Percentiles rank a stretch among this genome's conserved stretches.
Evolutionary conservation across 768 basidiomycete genomes (phyloP).

Genomic region (Kwoniella bestiolae): DNA sequence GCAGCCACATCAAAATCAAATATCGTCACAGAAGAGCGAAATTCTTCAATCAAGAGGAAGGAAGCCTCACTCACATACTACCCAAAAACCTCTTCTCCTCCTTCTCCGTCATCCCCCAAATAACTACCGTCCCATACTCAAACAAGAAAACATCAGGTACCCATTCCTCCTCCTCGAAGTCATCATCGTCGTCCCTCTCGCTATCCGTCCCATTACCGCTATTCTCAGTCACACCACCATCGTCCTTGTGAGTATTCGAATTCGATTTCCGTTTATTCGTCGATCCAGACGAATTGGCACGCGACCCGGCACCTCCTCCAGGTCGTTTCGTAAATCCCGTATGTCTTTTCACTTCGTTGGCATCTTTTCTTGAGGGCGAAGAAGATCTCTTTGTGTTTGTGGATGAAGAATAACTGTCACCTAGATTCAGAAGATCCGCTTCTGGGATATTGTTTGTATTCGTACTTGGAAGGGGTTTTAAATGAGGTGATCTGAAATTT

Average conservation of each 20-base stretch:
- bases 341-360: conserved; percentile 30
- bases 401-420: conserved; percentile 8
- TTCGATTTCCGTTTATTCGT: not conserved
- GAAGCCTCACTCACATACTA: conserved; percentile 70
- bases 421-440: conserved; percentile 52
- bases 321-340: conserved; percentile 54
- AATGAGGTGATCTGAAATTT: conserved; percentile 47
- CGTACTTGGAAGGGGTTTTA: conserved; percentile 39
- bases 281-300: conserved; percentile 63
- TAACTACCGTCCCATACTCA: conserved; percentile 90
- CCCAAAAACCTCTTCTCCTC: conserved; percentile 89
- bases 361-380: conserved; percentile 17
- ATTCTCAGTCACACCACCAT: conserved; percentile 22
- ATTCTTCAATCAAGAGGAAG: not conserved
- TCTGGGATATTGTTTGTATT: conserved; percentile 35
- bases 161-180: conserved; percentile 56
- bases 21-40: not conserved
- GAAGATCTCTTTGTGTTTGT: conserved; percentile 10
- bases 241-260: conserved; percentile 18
- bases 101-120: conserved; percentile 95
- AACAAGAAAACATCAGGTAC: conserved; percentile 83
- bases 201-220: conserved; percentile 33
- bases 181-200: conserved; percentile 45
- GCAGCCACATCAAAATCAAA: too few species aligned
- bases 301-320: conserved; percentile 3